Percentiles rank a stretch among this genome's conserved stretches.
phyloP scores from a whole-genome alignment of 352 stramenopile species.

The Blastocystis sp. region DNA sequence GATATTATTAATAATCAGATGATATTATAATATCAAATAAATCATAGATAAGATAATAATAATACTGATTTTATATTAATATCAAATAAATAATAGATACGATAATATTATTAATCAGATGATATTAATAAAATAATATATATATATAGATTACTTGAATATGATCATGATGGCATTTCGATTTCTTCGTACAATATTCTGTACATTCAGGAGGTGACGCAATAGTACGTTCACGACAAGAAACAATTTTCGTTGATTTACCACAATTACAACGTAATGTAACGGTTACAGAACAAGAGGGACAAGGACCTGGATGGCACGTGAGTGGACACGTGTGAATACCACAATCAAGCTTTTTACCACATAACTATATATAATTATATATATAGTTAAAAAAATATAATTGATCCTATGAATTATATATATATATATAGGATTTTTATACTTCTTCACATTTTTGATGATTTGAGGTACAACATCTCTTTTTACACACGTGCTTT shows the following conservation, averaged over 20 bases:
- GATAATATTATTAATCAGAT: too few species aligned
- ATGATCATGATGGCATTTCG: constrained; percentile 9
- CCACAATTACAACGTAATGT: constrained; percentile 14
- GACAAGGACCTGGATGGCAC: constrained; percentile 21
- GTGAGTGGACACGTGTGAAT: constrained; percentile 12
- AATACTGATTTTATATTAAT: too few species aligned
- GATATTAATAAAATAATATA: too few species aligned
- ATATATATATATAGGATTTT: neutral
- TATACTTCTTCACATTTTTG: neutral
- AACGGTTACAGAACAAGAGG: constrained; percentile 5
- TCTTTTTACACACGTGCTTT: constrained; percentile 1
- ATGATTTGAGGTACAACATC: constrained; percentile 27
- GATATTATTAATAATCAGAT: too few species aligned
- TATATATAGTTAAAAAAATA: too few species aligned
- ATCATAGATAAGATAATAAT: too few species aligned
- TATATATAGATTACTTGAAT: too few species aligned
- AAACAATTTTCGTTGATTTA: neutral
- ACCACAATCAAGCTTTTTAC: constrained; percentile 17
- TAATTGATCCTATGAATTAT: too few species aligned
- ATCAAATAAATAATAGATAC: too few species aligned
- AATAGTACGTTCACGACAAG: constrained; percentile 6
- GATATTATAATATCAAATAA: too few species aligned
- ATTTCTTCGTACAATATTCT: constrained; percentile 4
- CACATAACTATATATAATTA: constrained; percentile 15
- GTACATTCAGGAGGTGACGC: constrained; percentile 15